Evolutionary conservation across 2,329 filamentous ascomycete genomes (phyloP), one percentile per base, ranked within the genome.

Genomic region (Aureobasidium sp.): DNA sequence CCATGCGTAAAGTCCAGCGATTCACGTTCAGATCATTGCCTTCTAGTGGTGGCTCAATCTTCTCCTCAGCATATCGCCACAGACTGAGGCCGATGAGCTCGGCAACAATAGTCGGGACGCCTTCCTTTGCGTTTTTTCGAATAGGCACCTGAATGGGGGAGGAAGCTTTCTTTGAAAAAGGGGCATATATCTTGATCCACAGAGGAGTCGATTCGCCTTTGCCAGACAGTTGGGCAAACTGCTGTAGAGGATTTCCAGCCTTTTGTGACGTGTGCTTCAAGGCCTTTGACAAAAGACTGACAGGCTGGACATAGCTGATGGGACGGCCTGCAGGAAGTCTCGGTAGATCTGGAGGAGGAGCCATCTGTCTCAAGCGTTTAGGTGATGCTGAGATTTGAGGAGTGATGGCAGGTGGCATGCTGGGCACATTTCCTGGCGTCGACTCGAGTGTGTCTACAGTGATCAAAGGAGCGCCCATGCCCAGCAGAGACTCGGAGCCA

Each of bases 31-130:
- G 77, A 68, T 90, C 89, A 54, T 85, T 82, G 1, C 76, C 70
- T 0, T 84, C 76, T 10, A 94, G 76, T 0, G 80, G 70, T 3
- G 89, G 89, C 64, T 90, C 83, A 29, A 84, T 77, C 66, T 88
- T 88, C 69, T 92, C 88, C 67, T 92, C 86, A 50, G 84, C 83
- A 70, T 93, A 94, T 64, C 87, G 80, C 79, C 87, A 92, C 13
- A 95, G 74, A 63, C 86, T 86, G 63, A 93, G 79, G 0, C 89
- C 90, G 64, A 95, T 91, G n/a, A 91, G 80, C 67, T 95, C 89
- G 1, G 85, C 84, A 15, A 94, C 88, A 0, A 84, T 87, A 21
- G 90, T 87, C 2, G 82, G 79, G 61, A 87, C 82, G 23, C 85
- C 86, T 61, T 87, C 83, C 65, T 89, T 86, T 17, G 89, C 82